Conservation (phyloP, 108 stramenopile genomes). For the Cyclotella sp. region DNA sequence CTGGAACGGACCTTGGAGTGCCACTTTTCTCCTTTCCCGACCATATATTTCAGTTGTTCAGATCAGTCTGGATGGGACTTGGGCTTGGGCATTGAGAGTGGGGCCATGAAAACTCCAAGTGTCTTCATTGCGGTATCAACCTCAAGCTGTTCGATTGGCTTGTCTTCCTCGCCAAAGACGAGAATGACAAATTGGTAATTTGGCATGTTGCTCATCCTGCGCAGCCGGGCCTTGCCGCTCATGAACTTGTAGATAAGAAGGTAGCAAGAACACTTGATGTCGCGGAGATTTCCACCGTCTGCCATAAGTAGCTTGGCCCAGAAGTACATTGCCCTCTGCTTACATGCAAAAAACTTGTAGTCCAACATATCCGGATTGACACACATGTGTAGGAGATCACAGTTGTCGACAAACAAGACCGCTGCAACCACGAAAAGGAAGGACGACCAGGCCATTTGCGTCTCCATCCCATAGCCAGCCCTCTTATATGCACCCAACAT, state of each 20-base stretch:
- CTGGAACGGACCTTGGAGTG: background rate
- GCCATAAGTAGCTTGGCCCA: constrained; percentile 1
- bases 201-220: background rate
- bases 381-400: constrained; percentile 1
- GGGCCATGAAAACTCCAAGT: background rate
- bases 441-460: background rate
- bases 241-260: constrained; percentile 7
- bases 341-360: background rate
- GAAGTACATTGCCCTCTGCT: background rate
- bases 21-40: constrained; percentile 5
- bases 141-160: background rate
- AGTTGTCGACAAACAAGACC: constrained; percentile 3
- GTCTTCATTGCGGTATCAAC: background rate
- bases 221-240: background rate
- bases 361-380: background rate
- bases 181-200: background rate
- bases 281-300: background rate
- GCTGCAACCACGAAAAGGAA: background rate
- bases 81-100: background rate
- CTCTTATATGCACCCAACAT: constrained; percentile 1
- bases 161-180: background rate
- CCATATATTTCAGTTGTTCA: background rate
- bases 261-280: constrained; percentile 6
- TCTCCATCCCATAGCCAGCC: background rate
- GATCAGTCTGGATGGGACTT: background rate